Percentiles rank a stretch among this genome's conserved stretches.
Evolutionary conservation across 2,329 filamentous ascomycete genomes (phyloP).

Genomic region (Penicillium sp.): DNA sequence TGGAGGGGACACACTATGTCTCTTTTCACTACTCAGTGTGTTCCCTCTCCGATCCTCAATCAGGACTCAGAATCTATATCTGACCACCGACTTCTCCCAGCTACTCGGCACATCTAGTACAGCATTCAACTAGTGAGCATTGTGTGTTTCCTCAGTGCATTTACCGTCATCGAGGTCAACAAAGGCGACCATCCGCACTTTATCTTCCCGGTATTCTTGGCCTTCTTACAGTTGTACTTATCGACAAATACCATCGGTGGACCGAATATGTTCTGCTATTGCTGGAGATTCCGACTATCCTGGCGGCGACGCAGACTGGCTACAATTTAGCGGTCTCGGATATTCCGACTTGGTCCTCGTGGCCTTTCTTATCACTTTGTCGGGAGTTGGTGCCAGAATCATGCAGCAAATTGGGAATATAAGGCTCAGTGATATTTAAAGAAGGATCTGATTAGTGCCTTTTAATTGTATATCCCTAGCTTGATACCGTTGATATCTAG

Average conservation of each 20-base stretch:
- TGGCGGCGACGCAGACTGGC: slow-evolving; percentile 68
- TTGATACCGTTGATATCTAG: too few relatives aligned
- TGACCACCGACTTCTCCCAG: slow-evolving; percentile 44
- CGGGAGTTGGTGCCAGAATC: slow-evolving; percentile 71
- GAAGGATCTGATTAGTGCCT: not conserved
- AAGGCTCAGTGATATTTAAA: not conserved
- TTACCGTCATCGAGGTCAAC: slow-evolving; percentile 59
- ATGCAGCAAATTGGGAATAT: slow-evolving; percentile 71
- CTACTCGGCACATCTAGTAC: slow-evolving; percentile 62
- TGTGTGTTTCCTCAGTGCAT: slow-evolving; percentile 37
- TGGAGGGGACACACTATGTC: slow-evolving; percentile 66
- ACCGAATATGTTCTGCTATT: slow-evolving; percentile 69
- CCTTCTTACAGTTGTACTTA: slow-evolving; percentile 64
- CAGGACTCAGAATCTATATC: not conserved
- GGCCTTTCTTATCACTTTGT: slow-evolving; percentile 59
- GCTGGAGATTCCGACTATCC: slow-evolving; percentile 67
- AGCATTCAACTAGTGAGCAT: slow-evolving; percentile 57
- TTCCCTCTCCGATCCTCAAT: slow-evolving; percentile 27
- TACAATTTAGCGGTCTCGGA: slow-evolving; percentile 65
- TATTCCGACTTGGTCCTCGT: slow-evolving; percentile 69
- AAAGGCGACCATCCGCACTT: slow-evolving; percentile 68
- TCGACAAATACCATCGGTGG: slow-evolving; percentile 81
- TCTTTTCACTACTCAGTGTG: slow-evolving; percentile 77
- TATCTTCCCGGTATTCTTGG: slow-evolving; percentile 74
- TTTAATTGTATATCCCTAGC: too few relatives aligned